Percentiles rank a stretch among this genome's conserved stretches.
Evolutionary conservation across 176 grass and related monocot genomes (phyloP).

Genomic region (Thinopyrum elongatum): DNA sequence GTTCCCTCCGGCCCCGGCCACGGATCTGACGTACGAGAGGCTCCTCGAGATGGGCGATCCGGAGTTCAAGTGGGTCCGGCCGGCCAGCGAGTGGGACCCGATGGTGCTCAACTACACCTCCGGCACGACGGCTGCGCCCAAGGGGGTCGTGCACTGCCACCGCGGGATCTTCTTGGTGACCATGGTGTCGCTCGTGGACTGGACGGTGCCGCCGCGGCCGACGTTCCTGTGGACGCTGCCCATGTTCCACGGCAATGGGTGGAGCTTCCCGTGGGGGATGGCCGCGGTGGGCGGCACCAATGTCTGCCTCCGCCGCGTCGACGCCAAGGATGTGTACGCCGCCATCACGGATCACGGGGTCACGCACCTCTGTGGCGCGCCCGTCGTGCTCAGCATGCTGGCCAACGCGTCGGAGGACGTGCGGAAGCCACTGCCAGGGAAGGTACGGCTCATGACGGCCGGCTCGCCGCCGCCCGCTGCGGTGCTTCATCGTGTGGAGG

Average conservation of each 20-base stretch:
- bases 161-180: constrained; percentile 59
- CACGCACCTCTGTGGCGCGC: constrained; percentile 79
- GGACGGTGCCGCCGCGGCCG: constrained; percentile 52
- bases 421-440: constrained; percentile 27
- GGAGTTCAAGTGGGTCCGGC: constrained; percentile 64
- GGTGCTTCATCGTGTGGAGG: constrained; percentile 55
- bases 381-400: constrained; percentile 81
- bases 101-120: constrained; percentile 96
- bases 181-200: constrained; percentile 50
- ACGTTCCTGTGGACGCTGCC: constrained; percentile 86
- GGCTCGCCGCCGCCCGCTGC: constrained; percentile 63
- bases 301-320: constrained; percentile 72
- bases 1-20: background rate
- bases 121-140: constrained; percentile 84
- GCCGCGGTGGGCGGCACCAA: constrained; percentile 75
- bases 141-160: constrained; percentile 90
- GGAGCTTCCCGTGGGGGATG: constrained; percentile 89
- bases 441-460: constrained; percentile 54
- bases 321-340: constrained; percentile 40
- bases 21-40: constrained; percentile 54
- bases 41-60: constrained; percentile 60
- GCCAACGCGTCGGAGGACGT: constrained; percentile 42
- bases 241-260: constrained; percentile 93
- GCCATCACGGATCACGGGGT: constrained; percentile 29
- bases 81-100: constrained; percentile 76